Base-by-base conservation (phyloP, 164 flowering plant genomes). In the Santalum album region DNA sequence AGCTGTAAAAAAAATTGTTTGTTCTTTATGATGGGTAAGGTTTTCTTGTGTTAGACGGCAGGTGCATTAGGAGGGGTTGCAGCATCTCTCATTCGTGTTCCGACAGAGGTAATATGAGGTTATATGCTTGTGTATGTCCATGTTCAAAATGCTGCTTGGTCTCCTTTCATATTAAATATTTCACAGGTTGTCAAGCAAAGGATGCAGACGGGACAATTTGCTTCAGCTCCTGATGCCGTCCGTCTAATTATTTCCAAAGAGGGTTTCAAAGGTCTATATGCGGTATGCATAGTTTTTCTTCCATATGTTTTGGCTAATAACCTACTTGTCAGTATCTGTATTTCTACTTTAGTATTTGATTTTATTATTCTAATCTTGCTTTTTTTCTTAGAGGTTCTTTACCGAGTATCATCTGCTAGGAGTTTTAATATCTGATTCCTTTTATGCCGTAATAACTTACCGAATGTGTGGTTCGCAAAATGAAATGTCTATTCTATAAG, bases 21-120 rank as follows among this genome's bases (percentile, higher is more conserved):
- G 42, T 14, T 9, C 16, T 3, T 3, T 11, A 14, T 10, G 17
- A 38, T 38, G 42, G 16, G 16, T 38, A 14, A 38, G 42, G 15
- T 38, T 38, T 38, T 38, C 42, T 15, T 9, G 4, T 38, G 42
- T 12, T 38, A 86, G 94, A 84, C 87, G 62, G 96, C 45, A 42
- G 45, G 21, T 42, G 45, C 21, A 6, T 2, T 42, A 42, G 45
- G 45, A 42, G 45, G 45, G 20, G 10, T 42, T 42, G 45, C 45
- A 17, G 45, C 45, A 17, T 42, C 45, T 42, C 21, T 42, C 21
- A 17, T 42, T 42, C 45, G 45, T 42, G 45, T 42, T 42, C 45
- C 45, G 11, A 42, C 45, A 11, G 45, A 42, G 45, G 45, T 42
- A 18, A 1, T 3, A 42, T 42, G 3, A 15, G 42, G 25, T 58